Evolutionary conservation across 1,284 basidiomycete species (phyloP), one percentile per base, ranked within the genome.

Genomic region (Pterulicium gracile): DNA sequence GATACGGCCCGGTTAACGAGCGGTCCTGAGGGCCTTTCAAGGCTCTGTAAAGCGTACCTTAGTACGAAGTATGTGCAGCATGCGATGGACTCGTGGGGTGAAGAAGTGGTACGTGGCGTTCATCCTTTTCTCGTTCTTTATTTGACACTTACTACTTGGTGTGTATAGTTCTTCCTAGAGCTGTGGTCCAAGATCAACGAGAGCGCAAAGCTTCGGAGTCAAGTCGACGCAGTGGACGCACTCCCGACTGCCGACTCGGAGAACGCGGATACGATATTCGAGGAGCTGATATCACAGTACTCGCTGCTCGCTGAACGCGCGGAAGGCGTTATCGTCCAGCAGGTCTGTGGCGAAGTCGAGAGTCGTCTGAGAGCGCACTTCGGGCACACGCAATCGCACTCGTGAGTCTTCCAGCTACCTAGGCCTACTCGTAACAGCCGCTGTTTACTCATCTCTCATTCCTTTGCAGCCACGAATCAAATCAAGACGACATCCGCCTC

Each of bases 311-410:
- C 69, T 1, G 63, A 61, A 7, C 74, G 90, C n/a, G 79, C 88
- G 1, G 88, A 94, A 58, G 85, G 88, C 47, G 85, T 95, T 74
- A 75, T 91, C 23, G 75, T 90, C 13, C 79, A 83, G 49, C 86
- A 88, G 56, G 70, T 91, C 15, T 83, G 77, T 44, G 73, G 74
- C 1, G 91, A 95, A 58, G 79, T 93, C 24, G 84, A 93, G 61
- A 62, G 63, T 13, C 75, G 77, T 27, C 66, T 94, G 23, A 88
- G 81, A 56, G 61, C 72, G 1, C 88, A 95, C 62, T 72, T 88
- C 44, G 36, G 36, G 19, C n/a, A n/a, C n/a, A 64, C 66, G 7
- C 62, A 72, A 56, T 61, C 64, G 44, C 59, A 60, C 36, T 63
- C 57, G 66, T 72, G 49, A 52, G 66, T 62, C 20, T 18, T n/a